phyloP scores from a whole-genome alignment of 2,329 filamentous ascomycete genomes.

The Microsporum canis region DNA sequence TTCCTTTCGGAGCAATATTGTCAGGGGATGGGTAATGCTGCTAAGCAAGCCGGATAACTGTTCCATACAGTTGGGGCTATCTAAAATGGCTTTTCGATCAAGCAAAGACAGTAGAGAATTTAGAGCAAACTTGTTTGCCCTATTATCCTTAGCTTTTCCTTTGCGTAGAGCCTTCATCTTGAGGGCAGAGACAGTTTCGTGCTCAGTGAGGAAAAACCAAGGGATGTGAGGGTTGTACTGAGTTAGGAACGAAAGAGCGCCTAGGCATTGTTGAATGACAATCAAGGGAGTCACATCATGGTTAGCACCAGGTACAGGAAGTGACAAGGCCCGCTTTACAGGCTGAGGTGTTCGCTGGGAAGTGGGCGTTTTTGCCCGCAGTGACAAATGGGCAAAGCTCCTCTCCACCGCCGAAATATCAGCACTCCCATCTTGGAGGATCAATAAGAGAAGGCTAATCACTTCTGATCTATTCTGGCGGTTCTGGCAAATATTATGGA shows the following conservation, averaged over 20 bases:
- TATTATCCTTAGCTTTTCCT: slow-evolving; percentile 76
- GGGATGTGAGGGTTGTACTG: slow-evolving; percentile 77
- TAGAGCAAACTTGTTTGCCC: slow-evolving; percentile 75
- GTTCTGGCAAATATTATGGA: slow-evolving; percentile 88
- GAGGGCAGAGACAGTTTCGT: slow-evolving; percentile 65
- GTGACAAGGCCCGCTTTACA: slow-evolving; percentile 62
- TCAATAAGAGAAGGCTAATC: slow-evolving; percentile 80
- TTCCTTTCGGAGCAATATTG: slow-evolving; percentile 68
- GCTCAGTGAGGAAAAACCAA: slow-evolving; percentile 87
- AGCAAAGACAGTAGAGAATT: slow-evolving; percentile 81
- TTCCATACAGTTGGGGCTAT: slow-evolving; percentile 95
- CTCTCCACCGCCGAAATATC: slow-evolving; percentile 90
- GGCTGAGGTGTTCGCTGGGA: slow-evolving; percentile 72
- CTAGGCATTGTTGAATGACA: slow-evolving; percentile 90
- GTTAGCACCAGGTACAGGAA: slow-evolving; percentile 47
- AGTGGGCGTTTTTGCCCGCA: slow-evolving; percentile 72
- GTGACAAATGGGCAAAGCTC: slow-evolving; percentile 84
- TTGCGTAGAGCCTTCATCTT: slow-evolving; percentile 71
- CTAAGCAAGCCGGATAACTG: slow-evolving; percentile 77
- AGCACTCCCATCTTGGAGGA: slow-evolving; percentile 87
- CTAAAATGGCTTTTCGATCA: slow-evolving; percentile 89
- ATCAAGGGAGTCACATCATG: slow-evolving; percentile 87
- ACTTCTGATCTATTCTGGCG: slow-evolving; percentile 92
- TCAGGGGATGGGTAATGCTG: slow-evolving; percentile 76
- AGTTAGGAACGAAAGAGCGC: slow-evolving; percentile 71